These are phyloP conservation scores for Colletotrichum navitas DNA, from an alignment of 2,329 filamentous ascomycete species.

Conservation along the genomic window DNA sequence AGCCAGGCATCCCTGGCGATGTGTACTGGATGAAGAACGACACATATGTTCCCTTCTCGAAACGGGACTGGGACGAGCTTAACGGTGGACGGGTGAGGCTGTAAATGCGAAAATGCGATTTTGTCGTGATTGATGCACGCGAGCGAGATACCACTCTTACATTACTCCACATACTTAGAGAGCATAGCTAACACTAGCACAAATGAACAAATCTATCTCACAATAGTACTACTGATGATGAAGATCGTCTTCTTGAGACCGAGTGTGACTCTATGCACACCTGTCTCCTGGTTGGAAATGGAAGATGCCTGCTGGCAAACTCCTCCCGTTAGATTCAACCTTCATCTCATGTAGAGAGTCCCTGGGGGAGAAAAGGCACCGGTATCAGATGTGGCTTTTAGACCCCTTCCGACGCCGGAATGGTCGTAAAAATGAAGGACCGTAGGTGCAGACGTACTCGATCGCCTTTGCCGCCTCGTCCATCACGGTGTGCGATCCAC, in stretches of 20 bases:
- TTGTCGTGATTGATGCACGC: constrained; percentile 17
- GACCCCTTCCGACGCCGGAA: not conserved
- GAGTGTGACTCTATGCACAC: not conserved
- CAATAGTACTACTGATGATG: not conserved
- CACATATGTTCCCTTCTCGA: constrained; percentile 76
- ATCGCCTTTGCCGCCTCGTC: not conserved
- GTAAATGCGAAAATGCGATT: constrained; percentile 51
- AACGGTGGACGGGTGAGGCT: constrained; percentile 78
- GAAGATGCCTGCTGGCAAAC: not conserved
- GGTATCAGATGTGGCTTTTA: not conserved
- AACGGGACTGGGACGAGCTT: constrained; percentile 77
- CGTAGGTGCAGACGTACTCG: not conserved
- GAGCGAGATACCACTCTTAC: constrained; percentile 35
- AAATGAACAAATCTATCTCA: not conserved
- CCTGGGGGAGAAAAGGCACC: not conserved
- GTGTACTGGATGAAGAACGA: constrained; percentile 76
- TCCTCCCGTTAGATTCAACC: not conserved
- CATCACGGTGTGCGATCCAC: not conserved
- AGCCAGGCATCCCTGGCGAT: constrained; percentile 67
- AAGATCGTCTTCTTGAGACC: not conserved
- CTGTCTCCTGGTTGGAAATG: not conserved
- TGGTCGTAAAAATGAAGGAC: not conserved
- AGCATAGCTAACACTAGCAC: constrained; percentile 2
- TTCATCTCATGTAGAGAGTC: not conserved
- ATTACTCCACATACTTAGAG: constrained; percentile 1